Evolutionary conservation across 1,139 yeast genomes (phyloP).

Genomic region (Wickerhamiella pararugosa): DNA sequence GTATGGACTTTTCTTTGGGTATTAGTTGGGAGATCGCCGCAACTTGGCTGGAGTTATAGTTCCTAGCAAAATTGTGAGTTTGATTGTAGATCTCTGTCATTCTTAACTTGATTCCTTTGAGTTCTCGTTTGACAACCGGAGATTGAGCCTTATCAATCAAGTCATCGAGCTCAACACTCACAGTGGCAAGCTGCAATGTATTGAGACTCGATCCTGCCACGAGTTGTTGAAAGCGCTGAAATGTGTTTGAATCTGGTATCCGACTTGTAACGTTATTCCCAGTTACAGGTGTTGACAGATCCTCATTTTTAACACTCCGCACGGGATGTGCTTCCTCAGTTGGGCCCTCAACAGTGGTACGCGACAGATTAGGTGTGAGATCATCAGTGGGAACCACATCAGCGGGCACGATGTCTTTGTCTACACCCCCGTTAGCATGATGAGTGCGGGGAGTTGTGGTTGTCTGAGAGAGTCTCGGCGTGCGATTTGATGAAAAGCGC

Average conservation of each 20-base stretch:
- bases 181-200: slow-evolving; percentile 22
- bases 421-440: too few species aligned
- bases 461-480: neutral
- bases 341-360: too few species aligned
- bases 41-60: neutral
- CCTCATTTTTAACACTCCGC: too few species aligned
- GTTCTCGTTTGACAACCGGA: neutral
- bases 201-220: slow-evolving; percentile 19
- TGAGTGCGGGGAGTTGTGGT: too few species aligned
- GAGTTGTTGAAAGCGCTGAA: slow-evolving; percentile 14
- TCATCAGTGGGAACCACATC: too few species aligned
- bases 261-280: too few species aligned
- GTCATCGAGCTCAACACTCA: slow-evolving; percentile 16
- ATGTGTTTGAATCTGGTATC: slow-evolving; percentile 1
- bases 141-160: slow-evolving; percentile 3
- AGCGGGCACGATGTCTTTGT: too few species aligned
- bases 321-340: too few species aligned
- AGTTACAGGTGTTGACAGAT: too few species aligned
- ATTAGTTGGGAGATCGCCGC: neutral
- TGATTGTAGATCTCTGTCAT: slow-evolving; percentile 16
- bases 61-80: slow-evolving; percentile 8
- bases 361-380: too few species aligned
- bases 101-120: slow-evolving; percentile 13
- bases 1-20: slow-evolving; percentile 5
- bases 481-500: neutral